Evolutionary conservation across 1,284 basidiomycete species (phyloP).

Genomic region (Pyrrhoderma noxium): DNA sequence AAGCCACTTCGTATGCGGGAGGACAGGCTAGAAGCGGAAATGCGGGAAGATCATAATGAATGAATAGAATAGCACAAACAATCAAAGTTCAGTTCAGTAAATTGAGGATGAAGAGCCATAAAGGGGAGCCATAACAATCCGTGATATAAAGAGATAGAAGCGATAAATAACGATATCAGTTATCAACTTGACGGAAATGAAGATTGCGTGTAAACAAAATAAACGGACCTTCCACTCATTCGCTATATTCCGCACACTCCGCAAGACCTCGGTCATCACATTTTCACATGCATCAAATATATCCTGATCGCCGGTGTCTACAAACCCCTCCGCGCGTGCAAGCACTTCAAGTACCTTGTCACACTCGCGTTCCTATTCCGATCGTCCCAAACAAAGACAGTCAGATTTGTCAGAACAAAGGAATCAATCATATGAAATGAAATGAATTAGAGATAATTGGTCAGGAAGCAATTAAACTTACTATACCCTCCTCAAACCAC

Average conservation of each 20-base stretch:
- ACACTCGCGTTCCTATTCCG: constrained; percentile 36
- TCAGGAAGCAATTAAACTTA: constrained; percentile 28
- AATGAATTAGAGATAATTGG: neutral
- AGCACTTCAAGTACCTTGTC: constrained; percentile 41
- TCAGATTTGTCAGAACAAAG: too few species aligned
- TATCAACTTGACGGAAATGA: constrained; percentile 2
- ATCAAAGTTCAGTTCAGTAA: neutral
- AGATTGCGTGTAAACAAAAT: constrained; percentile 19
- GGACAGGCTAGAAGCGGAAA: constrained; percentile 36
- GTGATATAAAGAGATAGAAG: neutral
- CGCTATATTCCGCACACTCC: constrained; percentile 58
- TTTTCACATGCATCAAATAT: constrained; percentile 73
- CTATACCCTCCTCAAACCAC: constrained; percentile 63
- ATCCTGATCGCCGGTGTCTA: constrained; percentile 66
- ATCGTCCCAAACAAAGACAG: too few species aligned
- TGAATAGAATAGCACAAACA: too few species aligned
- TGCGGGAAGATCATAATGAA: neutral
- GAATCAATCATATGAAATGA: neutral
- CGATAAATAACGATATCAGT: constrained; percentile 2
- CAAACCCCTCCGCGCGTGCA: constrained; percentile 63
- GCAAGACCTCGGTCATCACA: constrained; percentile 59
- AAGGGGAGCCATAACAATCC: neutral
- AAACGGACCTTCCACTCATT: constrained; percentile 66
- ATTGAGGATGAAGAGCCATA: neutral
- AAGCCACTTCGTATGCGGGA: constrained; percentile 62